Base-by-base conservation (phyloP, 371 early-diverging fungal genomes). In the Dentiscutata heterogama region DNA sequence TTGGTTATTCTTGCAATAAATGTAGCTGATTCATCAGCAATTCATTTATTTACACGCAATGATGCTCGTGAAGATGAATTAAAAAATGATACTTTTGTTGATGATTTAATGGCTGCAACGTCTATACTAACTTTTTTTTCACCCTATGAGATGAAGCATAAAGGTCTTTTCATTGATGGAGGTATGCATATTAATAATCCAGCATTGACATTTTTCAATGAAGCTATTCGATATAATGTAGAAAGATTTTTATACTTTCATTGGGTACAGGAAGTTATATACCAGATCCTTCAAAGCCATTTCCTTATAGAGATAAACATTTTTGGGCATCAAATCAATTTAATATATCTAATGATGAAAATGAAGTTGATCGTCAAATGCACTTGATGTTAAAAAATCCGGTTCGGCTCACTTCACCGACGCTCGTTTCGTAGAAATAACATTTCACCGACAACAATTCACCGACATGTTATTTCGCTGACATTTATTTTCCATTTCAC, bases 171-270 rank as follows among this genome's bases (percentile, higher is more conserved):
- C 5, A 4, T 5, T 2, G 35, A 35, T 35, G 35, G 35, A 35
- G 35, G 35, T 35, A 35, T 35, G 35, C 56, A 56, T 2, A 14
- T 56, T 8, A 56, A 56, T 56, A 56, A 56, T 56, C 56, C 56
- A 18, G 56, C 56, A 56, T 7, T 56, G 56, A n/a, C 14, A 56
- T 14, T 13, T 56, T 56, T 18, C 56, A 56, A 3, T 56, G 56
- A 56, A 56, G 56, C 56, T 56, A 56, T 56, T 56, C 56, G 56
- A 56, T 56, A 56, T n/a, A 56, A 56, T 4, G 56, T 56, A 18
- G 56, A 56, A 56, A 56, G 56, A 56, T 56, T 56, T 56, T 56
- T 56, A 56, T 56, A n/a, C 56, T 56, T 56, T 56, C 56, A 56
- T 18, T 56, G 56, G 56, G 56, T 56, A 56, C 56, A 56, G 56